Conservation (phyloP, 2,329 filamentous ascomycete genomes). For the Xylariaceae sp. region DNA sequence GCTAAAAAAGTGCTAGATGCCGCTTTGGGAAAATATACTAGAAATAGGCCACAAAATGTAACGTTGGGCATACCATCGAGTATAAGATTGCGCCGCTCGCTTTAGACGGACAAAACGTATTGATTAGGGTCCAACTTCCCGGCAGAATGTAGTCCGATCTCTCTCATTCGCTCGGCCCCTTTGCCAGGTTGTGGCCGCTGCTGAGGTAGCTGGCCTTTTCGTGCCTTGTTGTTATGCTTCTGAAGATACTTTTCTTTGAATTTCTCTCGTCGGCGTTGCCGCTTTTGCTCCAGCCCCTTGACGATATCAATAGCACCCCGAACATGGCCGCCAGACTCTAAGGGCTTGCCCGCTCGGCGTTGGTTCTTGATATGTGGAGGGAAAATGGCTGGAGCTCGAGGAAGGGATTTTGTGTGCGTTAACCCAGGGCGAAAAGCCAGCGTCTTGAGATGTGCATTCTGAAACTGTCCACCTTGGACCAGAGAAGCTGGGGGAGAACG, state of each 20-base stretch:
- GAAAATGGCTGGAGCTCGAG: conserved; percentile 77
- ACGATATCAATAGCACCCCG: conserved; percentile 98
- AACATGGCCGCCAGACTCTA: conserved; percentile 62
- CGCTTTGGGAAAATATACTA: conserved; percentile 23
- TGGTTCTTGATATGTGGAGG: conserved; percentile 57
- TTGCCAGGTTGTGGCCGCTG: conserved; percentile 76
- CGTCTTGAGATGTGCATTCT: conserved; percentile 51
- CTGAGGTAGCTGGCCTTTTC: conserved; percentile 69
- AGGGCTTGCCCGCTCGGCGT: conserved; percentile 42
- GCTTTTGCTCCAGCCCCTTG: conserved; percentile 93
- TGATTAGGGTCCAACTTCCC: conserved; percentile 77
- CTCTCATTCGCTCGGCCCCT: conserved; percentile 91
- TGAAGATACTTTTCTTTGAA: conserved; percentile 74
- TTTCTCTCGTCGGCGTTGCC: conserved; percentile 91
- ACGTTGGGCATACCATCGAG: conserved; percentile 30
- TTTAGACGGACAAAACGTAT: conserved; percentile 77
- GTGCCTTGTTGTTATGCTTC: conserved; percentile 84
- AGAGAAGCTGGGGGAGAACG: conserved; percentile 52
- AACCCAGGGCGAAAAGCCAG: conserved; percentile 68
- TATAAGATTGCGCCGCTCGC: conserved; percentile 21
- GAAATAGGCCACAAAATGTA: conserved; percentile 15
- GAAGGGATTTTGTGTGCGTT: conserved; percentile 85
- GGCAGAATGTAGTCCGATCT: conserved; percentile 87
- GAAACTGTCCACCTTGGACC: conserved; percentile 30
- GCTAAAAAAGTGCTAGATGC: conserved; percentile 14